phyloP scores from a whole-genome alignment of 31 red algal species.

The Bonnemaisonia californica region DNA sequence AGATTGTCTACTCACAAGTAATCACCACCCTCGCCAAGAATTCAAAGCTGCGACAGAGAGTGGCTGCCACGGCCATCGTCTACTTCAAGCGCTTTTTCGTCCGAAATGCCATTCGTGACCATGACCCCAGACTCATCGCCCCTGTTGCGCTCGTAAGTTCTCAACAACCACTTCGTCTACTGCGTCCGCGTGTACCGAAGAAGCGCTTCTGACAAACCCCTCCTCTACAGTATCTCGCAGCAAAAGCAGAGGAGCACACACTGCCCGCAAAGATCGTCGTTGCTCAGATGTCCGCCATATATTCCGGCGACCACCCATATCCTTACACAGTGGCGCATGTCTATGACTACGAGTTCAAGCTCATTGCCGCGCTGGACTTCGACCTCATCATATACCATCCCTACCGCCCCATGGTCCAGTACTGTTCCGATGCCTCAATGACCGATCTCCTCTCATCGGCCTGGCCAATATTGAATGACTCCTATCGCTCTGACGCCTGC shows the following conservation, averaged over 20 bases:
- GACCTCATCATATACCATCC: constrained; percentile 85
- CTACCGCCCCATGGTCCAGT: constrained; percentile 76
- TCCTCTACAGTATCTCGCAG: constrained; percentile 63
- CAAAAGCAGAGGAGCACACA: constrained; percentile 85
- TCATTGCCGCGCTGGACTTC: constrained; percentile 77
- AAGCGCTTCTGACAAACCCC: not conserved
- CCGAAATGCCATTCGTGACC: constrained; percentile 49
- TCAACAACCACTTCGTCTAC: too few relatives aligned
- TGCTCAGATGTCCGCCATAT: constrained; percentile 54
- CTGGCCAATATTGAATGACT: constrained; percentile 88
- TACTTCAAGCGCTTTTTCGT: constrained; percentile 80
- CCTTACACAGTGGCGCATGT: constrained; percentile 81
- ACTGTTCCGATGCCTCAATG: constrained; percentile 64
- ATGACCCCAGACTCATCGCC: constrained; percentile 77
- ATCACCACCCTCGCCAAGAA: constrained; percentile 56
- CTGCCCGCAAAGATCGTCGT: constrained; percentile 79
- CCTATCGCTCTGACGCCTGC: constrained; percentile 69
- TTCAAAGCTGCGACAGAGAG: constrained; percentile 67
- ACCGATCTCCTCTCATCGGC: constrained; percentile 64
- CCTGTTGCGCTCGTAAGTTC: constrained; percentile 74
- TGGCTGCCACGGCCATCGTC: constrained; percentile 78
- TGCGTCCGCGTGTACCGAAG: too few relatives aligned
- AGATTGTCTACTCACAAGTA: constrained; percentile 64
- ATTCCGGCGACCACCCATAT: constrained; percentile 68
- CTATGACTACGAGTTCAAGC: constrained; percentile 78